These are phyloP conservation scores for Oryza rufipogon DNA, from an alignment of 176 grass and related monocot genomes.

Conservation along the genomic window DNA sequence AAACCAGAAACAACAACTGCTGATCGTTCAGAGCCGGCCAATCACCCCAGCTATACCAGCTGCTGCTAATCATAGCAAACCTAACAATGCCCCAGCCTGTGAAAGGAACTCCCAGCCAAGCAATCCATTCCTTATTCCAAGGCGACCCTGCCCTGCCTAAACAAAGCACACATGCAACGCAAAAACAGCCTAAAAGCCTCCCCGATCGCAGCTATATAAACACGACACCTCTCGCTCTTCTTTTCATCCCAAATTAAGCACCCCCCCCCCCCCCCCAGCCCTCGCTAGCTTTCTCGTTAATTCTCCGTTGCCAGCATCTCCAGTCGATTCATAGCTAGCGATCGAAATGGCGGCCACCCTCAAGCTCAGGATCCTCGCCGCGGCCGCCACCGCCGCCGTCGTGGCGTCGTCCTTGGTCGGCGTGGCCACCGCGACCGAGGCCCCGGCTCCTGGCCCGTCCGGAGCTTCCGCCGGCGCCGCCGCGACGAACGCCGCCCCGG, in stretches of 20 bases:
- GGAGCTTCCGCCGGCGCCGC: constrained; percentile 1
- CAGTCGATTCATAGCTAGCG: background rate
- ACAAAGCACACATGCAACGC: background rate
- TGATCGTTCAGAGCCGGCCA: constrained; percentile 3
- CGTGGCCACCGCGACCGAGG: constrained; percentile 30
- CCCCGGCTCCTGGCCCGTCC: constrained; percentile 26
- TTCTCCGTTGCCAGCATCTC: background rate
- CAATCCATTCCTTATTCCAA: constrained; percentile 16
- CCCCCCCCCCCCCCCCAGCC: background rate
- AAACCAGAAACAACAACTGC: constrained; percentile 6
- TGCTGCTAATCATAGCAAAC: constrained; percentile 41
- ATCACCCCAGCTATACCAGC: background rate
- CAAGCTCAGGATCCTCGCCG: constrained; percentile 55
- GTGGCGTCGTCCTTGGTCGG: constrained; percentile 36
- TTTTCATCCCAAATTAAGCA: constrained; percentile 16
- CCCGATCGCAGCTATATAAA: constrained; percentile 23
- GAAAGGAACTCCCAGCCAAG: constrained; percentile 32
- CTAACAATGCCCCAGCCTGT: constrained; percentile 38
- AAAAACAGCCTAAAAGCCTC: background rate
- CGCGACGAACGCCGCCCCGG: background rate
- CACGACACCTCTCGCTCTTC: background rate
- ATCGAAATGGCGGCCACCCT: constrained; percentile 49
- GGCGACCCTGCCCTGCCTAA: constrained; percentile 25
- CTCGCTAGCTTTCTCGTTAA: constrained; percentile 20
- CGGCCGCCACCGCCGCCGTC: background rate